These are phyloP conservation scores for Rehmannia glutinosa DNA, from an alignment of 257 asterid species.

Conservation along the genomic window DNA sequence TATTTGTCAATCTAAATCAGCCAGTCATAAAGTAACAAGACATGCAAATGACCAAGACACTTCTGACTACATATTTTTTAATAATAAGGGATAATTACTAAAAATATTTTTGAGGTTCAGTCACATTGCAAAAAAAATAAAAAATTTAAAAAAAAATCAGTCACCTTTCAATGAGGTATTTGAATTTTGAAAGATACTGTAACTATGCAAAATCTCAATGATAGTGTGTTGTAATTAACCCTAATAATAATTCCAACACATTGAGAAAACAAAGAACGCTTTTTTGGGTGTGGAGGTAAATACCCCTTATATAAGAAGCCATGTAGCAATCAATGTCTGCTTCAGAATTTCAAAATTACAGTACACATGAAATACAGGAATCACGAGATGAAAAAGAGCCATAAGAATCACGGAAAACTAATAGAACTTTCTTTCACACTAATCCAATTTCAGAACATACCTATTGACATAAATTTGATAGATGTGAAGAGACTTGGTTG, in stretches of 20 bases:
- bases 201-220: too few species aligned
- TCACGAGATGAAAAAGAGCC: not conserved
- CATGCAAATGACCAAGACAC: not conserved
- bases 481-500: slow-evolving; percentile 64
- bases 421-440: too few species aligned
- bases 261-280: too few species aligned
- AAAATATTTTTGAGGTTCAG: too few species aligned
- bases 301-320: not conserved
- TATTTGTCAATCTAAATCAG: not conserved
- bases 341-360: not conserved
- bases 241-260: not conserved
- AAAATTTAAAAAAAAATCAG: too few species aligned
- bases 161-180: too few species aligned
- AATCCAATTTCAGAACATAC: slow-evolving; percentile 25
- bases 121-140: too few species aligned
- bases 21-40: not conserved
- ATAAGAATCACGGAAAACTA: not conserved
- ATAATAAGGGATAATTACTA: not conserved
- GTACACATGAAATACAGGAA: too few species aligned
- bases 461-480: slow-evolving; percentile 62
- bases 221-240: too few species aligned
- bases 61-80: not conserved
- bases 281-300: not conserved
- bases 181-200: too few species aligned
- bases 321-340: not conserved